A percentile compares a stretch with the other conserved stretches of the same genome.
phyloP scores from a whole-genome alignment of 805 yeast species.

The Teunomyces tritomae region DNA sequence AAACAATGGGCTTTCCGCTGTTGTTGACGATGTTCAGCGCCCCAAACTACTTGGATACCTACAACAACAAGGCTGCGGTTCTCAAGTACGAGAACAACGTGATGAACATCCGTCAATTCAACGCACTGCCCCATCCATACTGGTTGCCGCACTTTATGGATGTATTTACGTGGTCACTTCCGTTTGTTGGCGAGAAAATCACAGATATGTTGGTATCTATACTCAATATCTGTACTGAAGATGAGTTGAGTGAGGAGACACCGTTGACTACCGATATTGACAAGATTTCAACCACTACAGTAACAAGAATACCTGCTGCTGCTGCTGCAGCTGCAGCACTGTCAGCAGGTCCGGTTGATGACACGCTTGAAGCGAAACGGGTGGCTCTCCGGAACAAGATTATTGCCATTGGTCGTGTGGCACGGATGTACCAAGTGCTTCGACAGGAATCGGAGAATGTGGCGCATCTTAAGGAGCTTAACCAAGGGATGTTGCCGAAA shows the following conservation, averaged over 20 bases:
- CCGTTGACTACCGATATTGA: constrained; percentile 41
- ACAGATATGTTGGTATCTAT: constrained; percentile 90
- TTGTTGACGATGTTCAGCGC: constrained; percentile 91
- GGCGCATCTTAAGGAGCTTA: constrained; percentile 67
- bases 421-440: constrained; percentile 85
- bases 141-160: constrained; percentile 97
- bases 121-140: constrained; percentile 90
- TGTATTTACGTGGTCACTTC: constrained; percentile 95
- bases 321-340: constrained; percentile 4
- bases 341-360: constrained; percentile 10
- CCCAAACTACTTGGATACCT: constrained; percentile 89
- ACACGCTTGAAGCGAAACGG: constrained; percentile 32
- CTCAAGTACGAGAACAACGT: constrained; percentile 87
- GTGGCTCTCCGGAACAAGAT: constrained; percentile 79
- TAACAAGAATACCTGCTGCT: constrained; percentile 26
- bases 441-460: constrained; percentile 88
- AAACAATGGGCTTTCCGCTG: constrained; percentile 83
- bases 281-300: constrained; percentile 9
- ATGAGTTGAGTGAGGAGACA: constrained; percentile 79
- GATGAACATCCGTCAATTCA: constrained; percentile 94
- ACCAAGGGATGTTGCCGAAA: constrained; percentile 79
- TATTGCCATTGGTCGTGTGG: constrained; percentile 92
- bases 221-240: constrained; percentile 91
- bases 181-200: constrained; percentile 94
- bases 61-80: constrained; percentile 93